These are phyloP conservation scores for Selaginella moellendorffii DNA, from an alignment of 75 land plant genomes.

Conservation along the genomic window DNA sequence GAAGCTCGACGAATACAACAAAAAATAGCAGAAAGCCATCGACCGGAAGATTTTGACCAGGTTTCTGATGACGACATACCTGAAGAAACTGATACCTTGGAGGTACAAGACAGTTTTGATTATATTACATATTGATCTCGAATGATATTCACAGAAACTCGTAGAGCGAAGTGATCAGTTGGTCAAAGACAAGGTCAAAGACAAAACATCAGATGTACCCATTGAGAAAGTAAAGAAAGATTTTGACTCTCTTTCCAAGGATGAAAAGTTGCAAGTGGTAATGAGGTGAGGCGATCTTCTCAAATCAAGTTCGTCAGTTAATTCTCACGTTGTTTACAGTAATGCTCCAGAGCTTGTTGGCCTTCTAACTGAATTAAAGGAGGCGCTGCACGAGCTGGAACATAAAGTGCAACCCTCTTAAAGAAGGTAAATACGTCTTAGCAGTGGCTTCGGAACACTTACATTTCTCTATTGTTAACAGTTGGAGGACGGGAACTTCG, in stretches of 20 bases:
- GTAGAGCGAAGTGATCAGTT: too few relatives aligned
- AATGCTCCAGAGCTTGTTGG: slow-evolving; percentile 89
- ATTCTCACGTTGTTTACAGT: too few relatives aligned
- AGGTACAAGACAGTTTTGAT: not conserved
- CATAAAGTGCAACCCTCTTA: not conserved
- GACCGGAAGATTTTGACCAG: slow-evolving; percentile 59
- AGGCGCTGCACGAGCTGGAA: slow-evolving; percentile 30
- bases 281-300: too few relatives aligned
- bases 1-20: slow-evolving; percentile 47
- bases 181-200: too few relatives aligned
- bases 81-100: slow-evolving; percentile 11
- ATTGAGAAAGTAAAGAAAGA: slow-evolving; percentile 63
- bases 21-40: slow-evolving; percentile 40
- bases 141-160: too few relatives aligned
- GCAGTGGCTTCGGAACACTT: too few relatives aligned
- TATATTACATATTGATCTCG: too few relatives aligned
- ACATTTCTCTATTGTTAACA: too few relatives aligned
- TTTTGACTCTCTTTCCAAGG: slow-evolving; percentile 47
- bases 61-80: slow-evolving; percentile 19
- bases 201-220: too few relatives aligned
- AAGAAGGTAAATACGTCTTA: not conserved
- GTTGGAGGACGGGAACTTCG: slow-evolving; percentile 47
- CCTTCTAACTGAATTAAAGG: slow-evolving; percentile 53
- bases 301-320: too few relatives aligned
- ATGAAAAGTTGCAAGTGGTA: slow-evolving; percentile 75